These are phyloP conservation scores for Bassia scoparia DNA, from an alignment of 148 eudicot species.

Conservation along the genomic window DNA sequence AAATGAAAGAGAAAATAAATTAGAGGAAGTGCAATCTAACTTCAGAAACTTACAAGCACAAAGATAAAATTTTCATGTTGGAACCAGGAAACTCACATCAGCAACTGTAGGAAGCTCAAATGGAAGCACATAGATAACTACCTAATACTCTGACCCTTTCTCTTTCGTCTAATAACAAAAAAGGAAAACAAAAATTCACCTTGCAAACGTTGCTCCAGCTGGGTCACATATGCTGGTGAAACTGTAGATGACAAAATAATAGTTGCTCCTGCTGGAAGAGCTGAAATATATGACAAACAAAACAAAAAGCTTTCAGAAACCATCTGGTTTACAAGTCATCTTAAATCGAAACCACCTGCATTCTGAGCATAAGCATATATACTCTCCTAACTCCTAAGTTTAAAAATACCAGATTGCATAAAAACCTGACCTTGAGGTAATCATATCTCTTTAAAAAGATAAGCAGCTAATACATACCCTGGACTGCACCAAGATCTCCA, in stretches of 20 bases:
- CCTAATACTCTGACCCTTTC: neutral
- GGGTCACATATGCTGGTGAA: constrained; percentile 83
- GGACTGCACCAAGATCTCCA: constrained; percentile 78
- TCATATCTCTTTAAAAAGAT: neutral
- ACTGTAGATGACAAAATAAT: constrained; percentile 88
- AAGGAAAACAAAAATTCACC: constrained; percentile 40
- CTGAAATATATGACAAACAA: constrained; percentile 34
- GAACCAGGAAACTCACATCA: neutral
- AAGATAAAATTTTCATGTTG: too few relatives aligned
- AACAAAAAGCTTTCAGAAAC: constrained; percentile 2
- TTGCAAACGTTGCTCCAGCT: constrained; percentile 68
- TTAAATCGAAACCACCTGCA: too few relatives aligned
- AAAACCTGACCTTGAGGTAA: neutral
- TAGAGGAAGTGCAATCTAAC: too few relatives aligned
- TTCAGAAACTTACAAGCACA: too few relatives aligned
- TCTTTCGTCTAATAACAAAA: neutral
- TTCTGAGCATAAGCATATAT: too few relatives aligned
- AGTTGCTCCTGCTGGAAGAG: constrained; percentile 74
- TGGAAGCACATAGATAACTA: neutral
- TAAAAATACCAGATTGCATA: neutral
- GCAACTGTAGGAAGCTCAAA: neutral
- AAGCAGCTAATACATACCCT: constrained; percentile 44
- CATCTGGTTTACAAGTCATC: neutral
- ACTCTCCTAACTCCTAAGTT: too few relatives aligned
- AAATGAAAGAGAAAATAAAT: too few relatives aligned